Evolutionary conservation across 2,329 filamentous ascomycete genomes (phyloP).

Genomic region (Ceratocystiopsis minuta): DNA sequence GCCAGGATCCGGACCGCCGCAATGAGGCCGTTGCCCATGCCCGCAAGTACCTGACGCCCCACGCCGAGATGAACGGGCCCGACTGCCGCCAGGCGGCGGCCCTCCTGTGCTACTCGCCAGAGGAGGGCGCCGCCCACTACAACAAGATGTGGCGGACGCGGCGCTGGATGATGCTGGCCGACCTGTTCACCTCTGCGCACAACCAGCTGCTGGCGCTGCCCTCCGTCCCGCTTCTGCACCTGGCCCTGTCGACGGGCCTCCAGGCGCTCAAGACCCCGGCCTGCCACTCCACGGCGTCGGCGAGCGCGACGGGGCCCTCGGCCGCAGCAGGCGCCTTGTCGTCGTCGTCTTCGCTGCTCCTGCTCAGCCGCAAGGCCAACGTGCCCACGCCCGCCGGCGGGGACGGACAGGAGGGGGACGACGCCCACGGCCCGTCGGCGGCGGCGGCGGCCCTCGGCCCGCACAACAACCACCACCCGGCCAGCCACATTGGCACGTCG

Average conservation of each 20-base stretch:
- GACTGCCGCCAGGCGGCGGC: slow-evolving; percentile 60
- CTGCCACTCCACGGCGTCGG: slow-evolving; percentile 50
- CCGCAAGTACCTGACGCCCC: slow-evolving; percentile 60
- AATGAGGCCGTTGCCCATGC: slow-evolving; percentile 68
- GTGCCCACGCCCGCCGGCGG: too few species aligned
- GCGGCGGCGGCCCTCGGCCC: neutral
- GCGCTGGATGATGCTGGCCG: slow-evolving; percentile 61
- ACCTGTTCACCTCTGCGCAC: slow-evolving; percentile 70
- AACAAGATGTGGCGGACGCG: slow-evolving; percentile 48
- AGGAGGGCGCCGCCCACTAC: slow-evolving; percentile 26
- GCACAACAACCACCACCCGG: slow-evolving; percentile 2
- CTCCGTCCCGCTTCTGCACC: slow-evolving; percentile 66
- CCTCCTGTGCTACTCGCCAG: slow-evolving; percentile 56
- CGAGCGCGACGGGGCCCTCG: neutral
- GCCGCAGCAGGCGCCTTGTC: neutral
- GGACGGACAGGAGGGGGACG: too few species aligned
- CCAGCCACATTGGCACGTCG: slow-evolving; percentile 11
- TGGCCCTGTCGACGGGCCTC: slow-evolving; percentile 76
- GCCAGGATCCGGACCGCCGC: slow-evolving; percentile 42
- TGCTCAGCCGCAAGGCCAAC: neutral
- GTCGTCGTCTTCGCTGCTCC: neutral
- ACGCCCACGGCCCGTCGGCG: too few species aligned
- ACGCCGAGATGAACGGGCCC: slow-evolving; percentile 46
- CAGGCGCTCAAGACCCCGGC: slow-evolving; percentile 91
- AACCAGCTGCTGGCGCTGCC: slow-evolving; percentile 74